Evolutionary conservation across 495 filamentous ascomycete genomes (phyloP), one percentile per base, ranked within the genome.

Genomic region (Penicillium cosmopolitanum): DNA sequence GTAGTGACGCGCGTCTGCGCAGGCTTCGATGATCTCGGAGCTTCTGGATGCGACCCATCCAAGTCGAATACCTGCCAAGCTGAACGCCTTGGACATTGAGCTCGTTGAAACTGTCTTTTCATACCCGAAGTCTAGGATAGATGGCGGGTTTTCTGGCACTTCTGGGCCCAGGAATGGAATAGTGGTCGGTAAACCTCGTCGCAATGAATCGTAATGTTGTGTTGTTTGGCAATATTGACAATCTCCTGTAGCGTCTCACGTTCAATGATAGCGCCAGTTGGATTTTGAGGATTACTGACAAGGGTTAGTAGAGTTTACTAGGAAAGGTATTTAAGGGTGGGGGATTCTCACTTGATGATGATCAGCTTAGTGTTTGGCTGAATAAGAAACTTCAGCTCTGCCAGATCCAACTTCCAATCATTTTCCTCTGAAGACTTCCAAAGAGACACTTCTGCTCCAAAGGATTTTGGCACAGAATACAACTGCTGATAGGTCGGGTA

Each of bases 401-500:
- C 66, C 19, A 89, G 67, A 59, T 92, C 82, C 4, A 90, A 80
- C 8, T 85, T 71, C 77, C 88, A 95, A 13, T 79, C 78, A 40
- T 89, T 79, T 11, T 83, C 76, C 31, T 82, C 78, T 55, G 80
- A 82, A 16, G 92, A 77, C 68, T 84, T 84, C 93, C 92, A 97
- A 19, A 92, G 68, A 51, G 85, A 85, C 4, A 97, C 89, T 57
- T 91, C 85, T 1, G 92, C 92, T 0, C 92, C 93, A 2, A 96
- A 74, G 33, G 86, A 89, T 58, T 79, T 80, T 0, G 93, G 90
- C 5, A 96, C 84, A 15, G 84, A 76, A 65, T 94, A 96, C 1
- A 96, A 80, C 66, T 96, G 92, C 67, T 94, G 89, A 67, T 97
- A 97, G 11, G 92, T 94, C 2, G 93, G 93, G 66, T 92, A 89